phyloP scores from a whole-genome alignment of 2,329 filamentous ascomycete species.

The Colletotrichum brevisporum region DNA sequence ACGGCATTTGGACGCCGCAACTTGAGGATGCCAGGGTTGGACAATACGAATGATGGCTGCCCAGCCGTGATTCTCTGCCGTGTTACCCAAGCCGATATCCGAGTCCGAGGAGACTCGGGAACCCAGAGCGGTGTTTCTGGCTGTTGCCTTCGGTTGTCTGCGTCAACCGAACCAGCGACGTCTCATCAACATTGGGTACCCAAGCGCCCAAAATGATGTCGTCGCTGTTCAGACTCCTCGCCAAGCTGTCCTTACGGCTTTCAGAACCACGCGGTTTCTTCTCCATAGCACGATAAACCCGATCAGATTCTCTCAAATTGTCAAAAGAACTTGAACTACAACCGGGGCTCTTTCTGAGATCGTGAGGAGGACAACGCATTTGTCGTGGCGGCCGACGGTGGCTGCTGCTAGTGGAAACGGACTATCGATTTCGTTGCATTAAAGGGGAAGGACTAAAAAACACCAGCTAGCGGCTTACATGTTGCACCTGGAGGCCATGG shows the following conservation, averaged over 20 bases:
- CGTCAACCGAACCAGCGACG: no score
- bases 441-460: background rate
- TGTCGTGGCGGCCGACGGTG: conserved; percentile 35
- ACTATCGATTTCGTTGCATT: conserved; percentile 27
- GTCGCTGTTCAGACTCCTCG: conserved; percentile 4
- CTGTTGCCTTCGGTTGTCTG: no score
- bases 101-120: no score
- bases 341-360: background rate
- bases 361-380: conserved; percentile 3
- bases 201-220: background rate
- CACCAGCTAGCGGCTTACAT: conserved; percentile 9
- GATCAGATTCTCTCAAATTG: conserved; percentile 11
- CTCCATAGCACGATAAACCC: background rate
- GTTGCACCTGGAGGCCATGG: background rate
- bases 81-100: no score
- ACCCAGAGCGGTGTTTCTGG: no score
- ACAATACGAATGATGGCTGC: background rate
- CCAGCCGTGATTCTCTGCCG: background rate
- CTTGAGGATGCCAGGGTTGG: background rate
- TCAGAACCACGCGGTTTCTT: background rate
- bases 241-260: conserved; percentile 30
- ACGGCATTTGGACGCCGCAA: conserved; percentile 3
- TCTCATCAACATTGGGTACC: no score
- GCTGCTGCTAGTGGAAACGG: conserved; percentile 32
- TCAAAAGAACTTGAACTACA: conserved; percentile 1